Conservation (phyloP, 192 early-diverging fungal genomes). For the Ramicandelaber brevisporus region DNA sequence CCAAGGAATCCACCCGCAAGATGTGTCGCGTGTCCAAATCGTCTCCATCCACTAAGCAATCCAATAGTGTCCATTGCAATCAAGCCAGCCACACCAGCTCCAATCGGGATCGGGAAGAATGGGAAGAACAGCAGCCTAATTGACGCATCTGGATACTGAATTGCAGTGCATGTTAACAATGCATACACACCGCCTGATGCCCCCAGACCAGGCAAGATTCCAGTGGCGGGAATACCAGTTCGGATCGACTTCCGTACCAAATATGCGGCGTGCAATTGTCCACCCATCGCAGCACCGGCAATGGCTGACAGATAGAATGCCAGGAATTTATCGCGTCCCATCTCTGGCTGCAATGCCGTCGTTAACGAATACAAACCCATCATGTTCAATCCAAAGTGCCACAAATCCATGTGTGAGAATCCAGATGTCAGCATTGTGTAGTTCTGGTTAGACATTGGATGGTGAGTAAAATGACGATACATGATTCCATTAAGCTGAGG, state of each 20-base stretch:
- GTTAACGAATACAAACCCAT: constrained; percentile 48
- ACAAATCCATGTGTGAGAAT: constrained; percentile 46
- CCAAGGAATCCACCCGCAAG: too few species aligned
- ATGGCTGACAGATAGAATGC: constrained; percentile 58
- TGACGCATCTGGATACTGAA: constrained; percentile 24
- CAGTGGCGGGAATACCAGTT: constrained; percentile 8
- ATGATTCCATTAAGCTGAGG: constrained; percentile 38
- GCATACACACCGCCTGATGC: constrained; percentile 64
- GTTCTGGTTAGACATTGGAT: constrained; percentile 32
- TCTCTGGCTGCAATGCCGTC: constrained; percentile 11
- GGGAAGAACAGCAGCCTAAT: constrained; percentile 35
- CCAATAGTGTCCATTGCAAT: too few species aligned
- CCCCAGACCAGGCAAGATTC: constrained; percentile 40
- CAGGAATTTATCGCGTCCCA: constrained; percentile 41
- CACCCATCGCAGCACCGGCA: constrained; percentile 30
- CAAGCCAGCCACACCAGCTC: constrained; percentile 38
- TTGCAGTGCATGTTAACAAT: constrained; percentile 28
- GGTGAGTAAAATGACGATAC: constrained; percentile 48
- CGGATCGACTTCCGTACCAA: too few species aligned
- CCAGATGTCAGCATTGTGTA: constrained; percentile 54
- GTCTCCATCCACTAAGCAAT: too few species aligned
- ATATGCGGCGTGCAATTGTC: constrained; percentile 29
- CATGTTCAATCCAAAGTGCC: constrained; percentile 65
- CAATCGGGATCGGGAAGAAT: constrained; percentile 20
- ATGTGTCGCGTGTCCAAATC: too few species aligned